phyloP scores from a whole-genome alignment of 2,329 filamentous ascomycete genomes.

The Cladorrhinum sp. region DNA sequence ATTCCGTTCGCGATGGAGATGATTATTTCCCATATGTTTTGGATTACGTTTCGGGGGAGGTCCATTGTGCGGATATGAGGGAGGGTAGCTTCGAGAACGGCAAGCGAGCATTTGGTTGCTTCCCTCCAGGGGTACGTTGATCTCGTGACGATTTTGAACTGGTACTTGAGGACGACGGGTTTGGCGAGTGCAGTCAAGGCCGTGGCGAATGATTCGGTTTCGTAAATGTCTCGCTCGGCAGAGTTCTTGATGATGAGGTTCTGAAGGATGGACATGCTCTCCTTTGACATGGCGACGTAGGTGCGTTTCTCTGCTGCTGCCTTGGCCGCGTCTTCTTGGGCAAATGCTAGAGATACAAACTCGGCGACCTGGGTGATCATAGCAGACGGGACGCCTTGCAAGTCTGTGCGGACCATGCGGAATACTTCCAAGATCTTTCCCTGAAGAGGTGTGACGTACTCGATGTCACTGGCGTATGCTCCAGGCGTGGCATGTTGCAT shows the following conservation, averaged over 20 bases:
- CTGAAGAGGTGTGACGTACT: slow-evolving; percentile 71
- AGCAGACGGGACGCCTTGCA: slow-evolving; percentile 61
- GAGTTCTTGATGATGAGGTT: slow-evolving; percentile 58
- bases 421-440: slow-evolving; percentile 65
- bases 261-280: slow-evolving; percentile 69
- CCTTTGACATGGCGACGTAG: slow-evolving; percentile 85
- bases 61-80: slow-evolving; percentile 53
- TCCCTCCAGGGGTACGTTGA: slow-evolving; percentile 73
- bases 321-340: slow-evolving; percentile 34
- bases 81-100: slow-evolving; percentile 65
- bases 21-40: slow-evolving; percentile 68
- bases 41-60: slow-evolving; percentile 44
- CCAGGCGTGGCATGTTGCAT: slow-evolving; percentile 67
- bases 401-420: slow-evolving; percentile 64
- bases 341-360: slow-evolving; percentile 68
- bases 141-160: slow-evolving; percentile 69
- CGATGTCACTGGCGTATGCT: slow-evolving; percentile 68
- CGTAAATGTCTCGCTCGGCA: slow-evolving; percentile 64
- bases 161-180: slow-evolving; percentile 77
- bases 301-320: slow-evolving; percentile 59
- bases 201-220: slow-evolving; percentile 61
- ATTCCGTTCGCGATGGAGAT: slow-evolving; percentile 67
- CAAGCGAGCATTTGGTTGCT: slow-evolving; percentile 68
- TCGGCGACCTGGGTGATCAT: slow-evolving; percentile 68
- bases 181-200: slow-evolving; percentile 65